Percentiles rank a stretch among this genome's conserved stretches.
Evolutionary conservation across 768 basidiomycete genomes (phyloP).

Genomic region (Boletus rubroflammeus): DNA sequence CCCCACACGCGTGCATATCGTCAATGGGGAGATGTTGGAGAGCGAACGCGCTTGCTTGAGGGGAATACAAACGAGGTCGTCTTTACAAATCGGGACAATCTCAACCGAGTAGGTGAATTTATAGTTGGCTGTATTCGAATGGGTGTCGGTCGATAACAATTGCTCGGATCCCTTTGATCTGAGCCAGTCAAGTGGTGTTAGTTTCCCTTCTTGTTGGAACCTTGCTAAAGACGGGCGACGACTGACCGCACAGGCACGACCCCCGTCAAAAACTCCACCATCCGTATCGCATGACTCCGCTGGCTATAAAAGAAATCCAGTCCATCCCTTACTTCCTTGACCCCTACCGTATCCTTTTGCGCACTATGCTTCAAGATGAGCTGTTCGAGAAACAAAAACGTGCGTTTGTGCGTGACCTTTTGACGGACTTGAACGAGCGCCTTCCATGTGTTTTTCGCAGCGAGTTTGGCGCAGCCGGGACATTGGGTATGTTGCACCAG

Average conservation of each 20-base stretch:
- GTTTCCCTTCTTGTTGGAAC: not conserved
- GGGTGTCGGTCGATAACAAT: conserved; percentile 87
- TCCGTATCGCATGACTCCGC: conserved; percentile 89
- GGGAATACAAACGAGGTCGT: conserved; percentile 92
- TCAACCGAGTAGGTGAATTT: conserved; percentile 98
- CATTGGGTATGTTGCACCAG: conserved; percentile 95
- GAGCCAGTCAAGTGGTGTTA: not conserved
- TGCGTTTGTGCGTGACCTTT: conserved; percentile 97
- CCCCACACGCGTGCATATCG: conserved; percentile 86
- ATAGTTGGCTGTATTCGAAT: conserved; percentile 90
- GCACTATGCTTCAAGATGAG: conserved; percentile 95
- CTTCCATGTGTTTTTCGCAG: conserved; percentile 99
- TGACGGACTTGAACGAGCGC: conserved; percentile 98
- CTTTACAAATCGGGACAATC: conserved; percentile 95
- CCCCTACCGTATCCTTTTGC: conserved; percentile 91
- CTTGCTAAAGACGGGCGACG: not conserved
- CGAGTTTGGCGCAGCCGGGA: conserved; percentile 87
- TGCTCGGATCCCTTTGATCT: conserved; percentile 95
- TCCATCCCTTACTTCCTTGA: conserved; percentile 92
- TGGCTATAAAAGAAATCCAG: conserved; percentile 96
- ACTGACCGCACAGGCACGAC: conserved; percentile 86
- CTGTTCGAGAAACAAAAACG: conserved; percentile 96
- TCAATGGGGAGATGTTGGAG: conserved; percentile 85
- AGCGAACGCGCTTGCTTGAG: conserved; percentile 75
- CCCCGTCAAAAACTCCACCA: conserved; percentile 88